Evolutionary conservation across 2,329 filamentous ascomycete genomes (phyloP).

Genomic region (Pyricularia grisea): DNA sequence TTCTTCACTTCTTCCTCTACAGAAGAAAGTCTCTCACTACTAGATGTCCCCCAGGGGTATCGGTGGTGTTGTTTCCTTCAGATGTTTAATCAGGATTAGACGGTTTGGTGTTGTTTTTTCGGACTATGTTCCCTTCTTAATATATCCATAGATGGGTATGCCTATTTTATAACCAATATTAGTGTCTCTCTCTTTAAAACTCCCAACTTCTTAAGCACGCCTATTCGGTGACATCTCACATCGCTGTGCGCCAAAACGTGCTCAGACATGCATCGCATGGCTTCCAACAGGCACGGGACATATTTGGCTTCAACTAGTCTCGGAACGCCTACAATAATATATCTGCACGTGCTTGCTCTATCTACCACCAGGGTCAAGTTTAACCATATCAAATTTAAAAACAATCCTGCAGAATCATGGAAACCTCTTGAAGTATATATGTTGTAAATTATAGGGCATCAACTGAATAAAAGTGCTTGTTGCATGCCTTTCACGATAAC

Average conservation of each 20-base stretch:
- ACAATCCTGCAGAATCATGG: not conserved
- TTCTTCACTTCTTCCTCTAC: not conserved
- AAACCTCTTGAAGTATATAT: not conserved
- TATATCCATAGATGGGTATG: not conserved
- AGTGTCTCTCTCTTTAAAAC: not conserved
- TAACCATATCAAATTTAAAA: not conserved
- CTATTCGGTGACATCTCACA: too few species aligned
- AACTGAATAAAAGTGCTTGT: not conserved
- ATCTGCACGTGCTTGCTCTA: not conserved
- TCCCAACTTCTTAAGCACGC: too few species aligned
- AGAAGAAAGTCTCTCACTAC: not conserved
- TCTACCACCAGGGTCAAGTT: not conserved
- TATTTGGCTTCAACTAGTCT: too few species aligned
- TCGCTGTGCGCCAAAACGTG: too few species aligned
- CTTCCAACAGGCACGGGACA: too few species aligned
- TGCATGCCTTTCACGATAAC: not conserved
- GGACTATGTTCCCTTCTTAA: not conserved
- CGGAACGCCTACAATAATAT: too few species aligned
- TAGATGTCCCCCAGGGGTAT: not conserved
- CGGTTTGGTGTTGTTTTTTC: not conserved
- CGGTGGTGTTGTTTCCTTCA: not conserved
- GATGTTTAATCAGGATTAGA: not conserved
- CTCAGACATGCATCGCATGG: too few species aligned
- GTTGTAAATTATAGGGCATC: not conserved
- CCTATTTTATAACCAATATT: not conserved